Conservation (phyloP, 1,284 basidiomycete genomes). For the Phylloporus sp. region DNA sequence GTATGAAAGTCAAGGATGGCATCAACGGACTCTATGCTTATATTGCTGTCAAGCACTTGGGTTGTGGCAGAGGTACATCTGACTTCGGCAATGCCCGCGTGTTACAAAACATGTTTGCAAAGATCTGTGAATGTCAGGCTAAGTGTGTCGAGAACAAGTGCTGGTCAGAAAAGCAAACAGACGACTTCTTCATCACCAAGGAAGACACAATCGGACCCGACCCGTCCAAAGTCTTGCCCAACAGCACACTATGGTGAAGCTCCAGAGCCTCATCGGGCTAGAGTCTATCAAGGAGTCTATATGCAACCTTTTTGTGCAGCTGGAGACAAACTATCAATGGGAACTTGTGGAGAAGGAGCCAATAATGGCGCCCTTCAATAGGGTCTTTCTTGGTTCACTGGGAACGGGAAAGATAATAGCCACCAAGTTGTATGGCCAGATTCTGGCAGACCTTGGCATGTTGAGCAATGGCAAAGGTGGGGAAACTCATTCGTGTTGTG, state of each 20-base stretch:
- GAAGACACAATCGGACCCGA: conserved; percentile 59
- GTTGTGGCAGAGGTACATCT: conserved; percentile 51
- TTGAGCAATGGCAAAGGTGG: conserved; percentile 71
- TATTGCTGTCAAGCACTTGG: conserved; percentile 54
- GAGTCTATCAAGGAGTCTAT: conserved; percentile 59
- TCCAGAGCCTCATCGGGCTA: conserved; percentile 59
- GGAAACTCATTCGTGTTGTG: not conserved
- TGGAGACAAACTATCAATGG: conserved; percentile 59
- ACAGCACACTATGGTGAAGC: conserved; percentile 54
- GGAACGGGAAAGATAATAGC: conserved; percentile 74
- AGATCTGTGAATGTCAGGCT: conserved; percentile 50
- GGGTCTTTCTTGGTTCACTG: conserved; percentile 64
- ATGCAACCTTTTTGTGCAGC: conserved; percentile 47
- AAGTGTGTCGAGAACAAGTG: conserved; percentile 21
- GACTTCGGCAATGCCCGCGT: conserved; percentile 72
- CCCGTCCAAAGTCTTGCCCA: conserved; percentile 50
- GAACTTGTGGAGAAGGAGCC: conserved; percentile 60
- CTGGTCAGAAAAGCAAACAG: conserved; percentile 5
- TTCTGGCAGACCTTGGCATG: conserved; percentile 60
- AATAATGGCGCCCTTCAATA: conserved; percentile 58
- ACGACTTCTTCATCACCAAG: conserved; percentile 24
- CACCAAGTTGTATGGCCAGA: conserved; percentile 63
- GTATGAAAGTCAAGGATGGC: conserved; percentile 61
- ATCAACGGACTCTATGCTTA: conserved; percentile 57
- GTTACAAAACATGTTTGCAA: conserved; percentile 51